These are phyloP conservation scores for Pluteus cervinus DNA, from an alignment of 768 basidiomycete species.

Conservation along the genomic window DNA sequence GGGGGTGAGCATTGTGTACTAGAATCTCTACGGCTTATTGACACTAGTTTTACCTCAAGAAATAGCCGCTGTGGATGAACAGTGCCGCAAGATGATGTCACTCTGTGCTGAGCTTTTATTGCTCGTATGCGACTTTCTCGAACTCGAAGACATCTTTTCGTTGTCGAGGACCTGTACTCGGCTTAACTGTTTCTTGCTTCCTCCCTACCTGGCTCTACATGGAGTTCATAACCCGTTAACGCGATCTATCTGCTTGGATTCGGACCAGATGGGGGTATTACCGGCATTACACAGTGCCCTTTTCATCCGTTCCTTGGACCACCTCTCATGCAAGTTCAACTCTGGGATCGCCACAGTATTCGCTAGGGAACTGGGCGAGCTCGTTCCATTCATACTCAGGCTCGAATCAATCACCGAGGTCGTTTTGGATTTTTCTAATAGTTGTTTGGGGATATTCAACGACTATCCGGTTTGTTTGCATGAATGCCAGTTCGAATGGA, in stretches of 20 bases:
- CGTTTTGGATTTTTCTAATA: constrained; percentile 13
- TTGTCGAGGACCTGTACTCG: constrained; percentile 12
- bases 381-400: constrained; percentile 11
- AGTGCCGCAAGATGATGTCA: constrained; percentile 8
- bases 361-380: constrained; percentile 10
- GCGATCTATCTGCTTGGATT: constrained; percentile 11
- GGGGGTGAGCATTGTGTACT: too few relatives aligned
- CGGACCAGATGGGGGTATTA: constrained; percentile 9
- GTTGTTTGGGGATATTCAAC: constrained; percentile 16
- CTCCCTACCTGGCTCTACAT: constrained; percentile 14
- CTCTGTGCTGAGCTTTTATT: constrained; percentile 16
- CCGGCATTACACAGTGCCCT: constrained; percentile 13
- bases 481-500: constrained; percentile 11
- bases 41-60: not conserved
- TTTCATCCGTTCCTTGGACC: constrained; percentile 13
- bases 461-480: constrained; percentile 13
- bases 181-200: constrained; percentile 14
- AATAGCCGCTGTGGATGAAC: not conserved
- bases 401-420: constrained; percentile 9
- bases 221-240: constrained; percentile 9
- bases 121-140: constrained; percentile 10
- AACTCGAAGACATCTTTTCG: constrained; percentile 8
- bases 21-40: not conserved
- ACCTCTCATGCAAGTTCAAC: constrained; percentile 14
- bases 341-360: constrained; percentile 10